These are phyloP conservation scores for Hirschfeldia incana DNA, from an alignment of 345 rosid species.

Conservation along the genomic window DNA sequence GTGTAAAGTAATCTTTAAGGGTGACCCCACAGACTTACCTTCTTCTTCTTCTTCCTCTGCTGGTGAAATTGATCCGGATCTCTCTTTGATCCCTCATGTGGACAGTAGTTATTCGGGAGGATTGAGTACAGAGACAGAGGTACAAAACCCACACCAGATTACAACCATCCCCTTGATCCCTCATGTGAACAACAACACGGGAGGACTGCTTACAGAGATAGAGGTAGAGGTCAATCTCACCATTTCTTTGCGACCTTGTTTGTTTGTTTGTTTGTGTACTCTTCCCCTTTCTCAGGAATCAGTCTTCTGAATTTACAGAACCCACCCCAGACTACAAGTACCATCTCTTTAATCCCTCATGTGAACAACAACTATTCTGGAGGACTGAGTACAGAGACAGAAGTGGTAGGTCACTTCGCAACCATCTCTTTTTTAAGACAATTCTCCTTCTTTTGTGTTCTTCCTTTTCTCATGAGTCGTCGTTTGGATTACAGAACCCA, in stretches of 20 bases:
- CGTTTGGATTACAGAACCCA: neutral
- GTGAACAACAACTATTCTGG: neutral
- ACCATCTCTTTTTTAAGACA: neutral
- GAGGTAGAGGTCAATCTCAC: too few relatives aligned
- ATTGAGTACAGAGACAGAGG: neutral
- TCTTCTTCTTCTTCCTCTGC: neutral
- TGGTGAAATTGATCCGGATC: neutral
- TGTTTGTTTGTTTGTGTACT: too few relatives aligned
- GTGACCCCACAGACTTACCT: neutral
- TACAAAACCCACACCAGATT: too few relatives aligned
- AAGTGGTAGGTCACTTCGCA: neutral
- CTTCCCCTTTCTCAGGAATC: too few relatives aligned
- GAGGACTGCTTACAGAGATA: too few relatives aligned
- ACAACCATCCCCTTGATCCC: too few relatives aligned
- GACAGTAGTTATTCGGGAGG: neutral
- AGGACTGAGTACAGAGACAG: neutral
- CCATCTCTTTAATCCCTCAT: neutral
- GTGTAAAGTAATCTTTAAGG: slow-evolving; percentile 42
- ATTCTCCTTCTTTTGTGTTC: neutral
- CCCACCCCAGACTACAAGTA: too few relatives aligned
- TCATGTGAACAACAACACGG: too few relatives aligned
- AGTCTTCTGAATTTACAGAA: too few relatives aligned
- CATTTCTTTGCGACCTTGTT: too few relatives aligned
- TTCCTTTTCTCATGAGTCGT: neutral
- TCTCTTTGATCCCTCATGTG: neutral